These are phyloP conservation scores for Chlorencoelia australis DNA, from an alignment of 2,329 filamentous ascomycete genomes.

Conservation along the genomic window DNA sequence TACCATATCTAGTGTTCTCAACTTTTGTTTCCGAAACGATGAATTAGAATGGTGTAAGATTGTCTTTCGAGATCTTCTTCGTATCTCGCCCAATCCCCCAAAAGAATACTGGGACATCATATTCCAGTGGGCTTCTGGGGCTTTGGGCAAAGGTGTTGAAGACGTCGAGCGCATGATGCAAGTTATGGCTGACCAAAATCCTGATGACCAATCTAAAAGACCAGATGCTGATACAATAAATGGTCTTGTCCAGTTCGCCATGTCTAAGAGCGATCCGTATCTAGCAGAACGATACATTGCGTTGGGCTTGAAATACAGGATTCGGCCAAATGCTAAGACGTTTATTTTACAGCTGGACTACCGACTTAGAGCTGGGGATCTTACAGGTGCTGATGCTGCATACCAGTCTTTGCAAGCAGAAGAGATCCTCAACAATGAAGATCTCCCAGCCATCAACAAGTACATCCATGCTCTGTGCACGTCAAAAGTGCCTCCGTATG, in stretches of 20 bases:
- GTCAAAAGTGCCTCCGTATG: slow-evolving; percentile 51
- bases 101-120: slow-evolving; percentile 61
- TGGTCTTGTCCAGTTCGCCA: slow-evolving; percentile 60
- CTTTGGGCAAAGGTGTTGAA: slow-evolving; percentile 58
- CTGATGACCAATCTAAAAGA: slow-evolving; percentile 35
- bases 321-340: slow-evolving; percentile 59
- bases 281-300: slow-evolving; percentile 64
- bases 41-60: slow-evolving; percentile 52
- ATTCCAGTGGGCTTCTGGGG: slow-evolving; percentile 65
- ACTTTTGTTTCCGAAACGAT: slow-evolving; percentile 49
- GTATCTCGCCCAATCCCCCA: slow-evolving; percentile 31
- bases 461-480: slow-evolving; percentile 61
- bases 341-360: slow-evolving; percentile 68
- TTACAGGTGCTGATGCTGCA: slow-evolving; percentile 57
- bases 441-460: slow-evolving; percentile 55
- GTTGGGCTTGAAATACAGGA: slow-evolving; percentile 53
- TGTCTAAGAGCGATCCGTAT: slow-evolving; percentile 57
- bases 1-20: slow-evolving; percentile 49
- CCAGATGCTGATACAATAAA: slow-evolving; percentile 71
- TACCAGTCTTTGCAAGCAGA: slow-evolving; percentile 53
- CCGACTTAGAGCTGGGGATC: slow-evolving; percentile 60
- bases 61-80: slow-evolving; percentile 39
- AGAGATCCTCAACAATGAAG: slow-evolving; percentile 43
- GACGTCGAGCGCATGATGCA: slow-evolving; percentile 65
- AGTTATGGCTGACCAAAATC: slow-evolving; percentile 46